Base-by-base conservation (phyloP, 2,329 filamentous ascomycete species). In the Fusarium fracticaudum region DNA sequence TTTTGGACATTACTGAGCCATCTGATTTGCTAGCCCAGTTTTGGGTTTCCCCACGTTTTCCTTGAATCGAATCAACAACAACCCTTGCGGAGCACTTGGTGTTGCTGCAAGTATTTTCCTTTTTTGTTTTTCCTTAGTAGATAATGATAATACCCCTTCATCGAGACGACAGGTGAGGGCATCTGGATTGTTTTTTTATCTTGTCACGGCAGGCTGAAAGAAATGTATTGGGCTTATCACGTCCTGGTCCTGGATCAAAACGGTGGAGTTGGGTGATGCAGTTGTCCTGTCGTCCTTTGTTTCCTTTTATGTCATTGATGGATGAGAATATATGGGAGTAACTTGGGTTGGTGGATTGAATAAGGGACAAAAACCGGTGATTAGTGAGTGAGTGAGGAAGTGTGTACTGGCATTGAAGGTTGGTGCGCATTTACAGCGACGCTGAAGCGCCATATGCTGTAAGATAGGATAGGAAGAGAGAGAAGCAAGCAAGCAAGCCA, bases 61-160 rank as follows among this genome's bases (percentile, higher is more conserved):
- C 70, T 69, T 77, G 72, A 75, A 64, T 68, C 63, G 64, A 73
- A 68, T 44, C 48, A 54, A 61, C 43, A 76, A 44, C 48, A 54
- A 67, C 40, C 61, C 58, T 55, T 51, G 48, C 55, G 64, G 54
- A 69, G 50, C 54, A 58, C 55, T 60, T 59, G 45, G 48, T 62
- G 64, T 64, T 59, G 45, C 57, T 65, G 71, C 72, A 65, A 72
- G 72, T 69, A 78, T 74, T 74, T 74, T 64, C 57, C 61, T 72
- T 74, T 65, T 69, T 33, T 37, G 31, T 53, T 54, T 65, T 69
- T 69, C 70, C 64, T 74, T 74, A 78, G 68, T 80, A 78, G 74
- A 80, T 80, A 80, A 80, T 80, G 79, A 80, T 80, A 80, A 80
- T 80, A 79, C 77, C 78, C 76, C 76, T 74, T 71, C 64, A 75